phyloP scores from a whole-genome alignment of 75 land plant genomes.

The Cupressus sempervirens region DNA sequence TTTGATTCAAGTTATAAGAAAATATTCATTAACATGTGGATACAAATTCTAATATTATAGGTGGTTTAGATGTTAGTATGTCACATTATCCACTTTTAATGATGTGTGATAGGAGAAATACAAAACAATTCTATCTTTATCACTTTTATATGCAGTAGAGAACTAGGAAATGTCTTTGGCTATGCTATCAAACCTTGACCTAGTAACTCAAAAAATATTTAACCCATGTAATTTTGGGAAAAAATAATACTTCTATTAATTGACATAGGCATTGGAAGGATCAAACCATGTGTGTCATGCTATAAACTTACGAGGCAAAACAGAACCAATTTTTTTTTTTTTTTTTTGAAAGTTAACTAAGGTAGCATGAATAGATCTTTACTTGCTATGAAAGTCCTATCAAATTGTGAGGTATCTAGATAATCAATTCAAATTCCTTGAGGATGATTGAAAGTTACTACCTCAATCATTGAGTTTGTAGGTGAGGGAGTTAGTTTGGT shows the following conservation, averaged over 20 bases:
- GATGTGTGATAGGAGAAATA: constrained; percentile 27
- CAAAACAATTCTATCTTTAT: constrained; percentile 29
- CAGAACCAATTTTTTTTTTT: no score
- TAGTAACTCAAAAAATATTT: neutral
- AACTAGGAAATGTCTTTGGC: constrained; percentile 36
- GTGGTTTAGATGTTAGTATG: neutral
- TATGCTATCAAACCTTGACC: constrained; percentile 13
- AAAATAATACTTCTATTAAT: constrained; percentile 15
- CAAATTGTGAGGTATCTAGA: no score
- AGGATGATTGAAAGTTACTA: no score
- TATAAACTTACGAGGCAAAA: no score
- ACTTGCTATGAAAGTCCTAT: no score
- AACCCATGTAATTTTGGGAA: constrained; percentile 15
- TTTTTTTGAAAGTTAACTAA: no score
- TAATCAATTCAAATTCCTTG: no score
- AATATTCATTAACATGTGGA: no score
- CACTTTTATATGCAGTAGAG: constrained; percentile 29
- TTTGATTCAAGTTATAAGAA: neutral
- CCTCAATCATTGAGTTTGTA: no score
- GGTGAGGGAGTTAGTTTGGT: no score
- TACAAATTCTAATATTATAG: no score
- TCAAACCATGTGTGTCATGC: constrained; percentile 38
- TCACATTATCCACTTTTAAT: neutral
- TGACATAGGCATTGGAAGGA: constrained; percentile 36
- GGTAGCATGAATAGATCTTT: no score